Evolutionary conservation across 768 basidiomycete genomes (phyloP).

Genomic region (Kwoniella shandongensis): DNA sequence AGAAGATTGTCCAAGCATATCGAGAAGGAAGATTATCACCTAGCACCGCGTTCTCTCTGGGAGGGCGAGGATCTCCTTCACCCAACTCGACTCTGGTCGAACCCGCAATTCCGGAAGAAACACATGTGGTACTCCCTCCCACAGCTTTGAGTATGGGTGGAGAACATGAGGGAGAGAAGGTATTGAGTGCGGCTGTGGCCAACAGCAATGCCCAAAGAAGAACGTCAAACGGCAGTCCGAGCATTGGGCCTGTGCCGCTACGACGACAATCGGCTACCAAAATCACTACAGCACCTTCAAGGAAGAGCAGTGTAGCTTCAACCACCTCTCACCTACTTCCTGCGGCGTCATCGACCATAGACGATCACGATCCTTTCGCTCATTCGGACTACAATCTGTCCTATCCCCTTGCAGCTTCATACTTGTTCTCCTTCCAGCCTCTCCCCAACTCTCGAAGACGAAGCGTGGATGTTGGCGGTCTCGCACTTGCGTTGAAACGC

Average conservation of each 20-base stretch:
- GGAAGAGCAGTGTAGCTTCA: neutral
- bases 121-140: conserved; percentile 35
- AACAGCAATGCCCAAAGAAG: conserved; percentile 3
- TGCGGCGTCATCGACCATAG: neutral
- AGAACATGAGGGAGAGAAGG: conserved; percentile 42
- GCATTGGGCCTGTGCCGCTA: conserved; percentile 4
- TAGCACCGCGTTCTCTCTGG: neutral
- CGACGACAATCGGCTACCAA: conserved; percentile 7
- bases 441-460: conserved; percentile 55
- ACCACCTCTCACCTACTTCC: neutral
- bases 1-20: conserved; percentile 33
- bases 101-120: neutral
- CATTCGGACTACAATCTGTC: conserved; percentile 14
- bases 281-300: neutral
- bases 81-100: conserved; percentile 3
- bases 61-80: neutral
- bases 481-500: conserved; percentile 68
- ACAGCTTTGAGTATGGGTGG: conserved; percentile 38
- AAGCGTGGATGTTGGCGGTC: conserved; percentile 86
- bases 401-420: conserved; percentile 11
- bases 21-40: conserved; percentile 26
- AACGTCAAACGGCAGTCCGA: conserved; percentile 14
- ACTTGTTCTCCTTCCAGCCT: conserved; percentile 15
- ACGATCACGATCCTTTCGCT: neutral
- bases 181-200: conserved; percentile 26